These are phyloP conservation scores for Hordeum pubiflorum DNA, from an alignment of 202 grass and related monocot species.

Conservation along the genomic window DNA sequence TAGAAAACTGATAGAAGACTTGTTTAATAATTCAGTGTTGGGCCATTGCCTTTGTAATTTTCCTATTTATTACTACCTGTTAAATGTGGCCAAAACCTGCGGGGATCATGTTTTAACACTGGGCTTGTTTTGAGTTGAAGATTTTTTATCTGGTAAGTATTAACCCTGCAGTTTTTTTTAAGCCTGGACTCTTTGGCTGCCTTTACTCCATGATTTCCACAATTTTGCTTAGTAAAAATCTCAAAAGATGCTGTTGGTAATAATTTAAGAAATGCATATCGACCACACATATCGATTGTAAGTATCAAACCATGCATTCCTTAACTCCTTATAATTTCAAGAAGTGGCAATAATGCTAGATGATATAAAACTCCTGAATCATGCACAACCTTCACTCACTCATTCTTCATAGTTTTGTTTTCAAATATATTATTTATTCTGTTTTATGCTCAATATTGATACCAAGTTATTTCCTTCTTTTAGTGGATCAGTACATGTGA, in stretches of 20 bases:
- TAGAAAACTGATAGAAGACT: not conserved
- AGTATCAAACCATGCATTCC: not conserved
- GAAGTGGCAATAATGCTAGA: conserved; percentile 4
- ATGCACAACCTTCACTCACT: not conserved
- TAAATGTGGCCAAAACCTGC: not conserved
- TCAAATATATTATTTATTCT: not conserved
- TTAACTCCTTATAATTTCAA: not conserved
- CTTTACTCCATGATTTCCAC: not conserved
- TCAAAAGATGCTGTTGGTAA: too few species aligned
- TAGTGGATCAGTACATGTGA: not conserved
- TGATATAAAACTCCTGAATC: not conserved
- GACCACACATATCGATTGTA: not conserved
- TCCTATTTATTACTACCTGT: not conserved
- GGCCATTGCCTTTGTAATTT: not conserved
- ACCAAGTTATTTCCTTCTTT: not conserved
- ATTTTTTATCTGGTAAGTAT: not conserved
- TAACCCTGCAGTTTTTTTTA: not conserved
- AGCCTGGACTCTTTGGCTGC: not conserved
- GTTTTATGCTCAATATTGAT: not conserved
- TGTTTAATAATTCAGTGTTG: not conserved
- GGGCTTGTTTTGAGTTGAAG: not conserved
- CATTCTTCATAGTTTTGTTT: not conserved
- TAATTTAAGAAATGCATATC: not conserved
- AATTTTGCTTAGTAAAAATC: not conserved
- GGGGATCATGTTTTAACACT: not conserved